phyloP scores from a whole-genome alignment of 169 alveolate genomes.

The Miamiensis avidus region DNA sequence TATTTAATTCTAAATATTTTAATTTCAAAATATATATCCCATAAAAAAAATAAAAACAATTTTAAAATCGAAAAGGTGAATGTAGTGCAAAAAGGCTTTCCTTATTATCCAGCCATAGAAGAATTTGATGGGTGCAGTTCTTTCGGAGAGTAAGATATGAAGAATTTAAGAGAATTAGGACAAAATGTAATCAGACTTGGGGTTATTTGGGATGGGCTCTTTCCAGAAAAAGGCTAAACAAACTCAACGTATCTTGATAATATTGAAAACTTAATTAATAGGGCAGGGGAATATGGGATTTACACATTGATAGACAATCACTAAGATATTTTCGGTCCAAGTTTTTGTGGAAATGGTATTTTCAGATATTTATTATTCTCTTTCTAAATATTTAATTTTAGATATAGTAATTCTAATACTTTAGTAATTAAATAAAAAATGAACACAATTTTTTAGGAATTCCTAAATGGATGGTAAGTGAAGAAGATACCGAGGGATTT shows the following conservation, averaged over 20 bases:
- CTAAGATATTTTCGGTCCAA: constrained; percentile 49
- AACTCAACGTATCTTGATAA: constrained; percentile 43
- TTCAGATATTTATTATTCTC: constrained; percentile 43
- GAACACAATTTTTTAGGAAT: no score
- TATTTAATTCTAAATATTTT: no score
- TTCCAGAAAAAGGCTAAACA: constrained; percentile 29
- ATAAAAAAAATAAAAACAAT: no score
- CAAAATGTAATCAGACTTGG: constrained; percentile 51
- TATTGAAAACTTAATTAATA: constrained; percentile 40
- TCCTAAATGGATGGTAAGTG: constrained; percentile 37
- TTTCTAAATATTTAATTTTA: no score
- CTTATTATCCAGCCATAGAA: constrained; percentile 5
- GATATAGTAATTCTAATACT: no score
- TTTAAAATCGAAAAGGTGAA: no score
- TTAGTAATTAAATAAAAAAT: no score
- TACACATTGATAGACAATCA: constrained; percentile 50
- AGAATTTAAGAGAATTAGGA: constrained; percentile 38
- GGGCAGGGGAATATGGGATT: constrained; percentile 40
- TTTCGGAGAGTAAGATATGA: constrained; percentile 26
- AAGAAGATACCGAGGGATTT: constrained; percentile 20
- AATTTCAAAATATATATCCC: no score
- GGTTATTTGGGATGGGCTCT: constrained; percentile 50
- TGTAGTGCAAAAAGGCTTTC: background rate
- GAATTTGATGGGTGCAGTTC: constrained; percentile 7
- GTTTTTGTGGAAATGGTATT: constrained; percentile 62